Conservation (phyloP, 768 basidiomycete species). For the Suillus luteus region DNA sequence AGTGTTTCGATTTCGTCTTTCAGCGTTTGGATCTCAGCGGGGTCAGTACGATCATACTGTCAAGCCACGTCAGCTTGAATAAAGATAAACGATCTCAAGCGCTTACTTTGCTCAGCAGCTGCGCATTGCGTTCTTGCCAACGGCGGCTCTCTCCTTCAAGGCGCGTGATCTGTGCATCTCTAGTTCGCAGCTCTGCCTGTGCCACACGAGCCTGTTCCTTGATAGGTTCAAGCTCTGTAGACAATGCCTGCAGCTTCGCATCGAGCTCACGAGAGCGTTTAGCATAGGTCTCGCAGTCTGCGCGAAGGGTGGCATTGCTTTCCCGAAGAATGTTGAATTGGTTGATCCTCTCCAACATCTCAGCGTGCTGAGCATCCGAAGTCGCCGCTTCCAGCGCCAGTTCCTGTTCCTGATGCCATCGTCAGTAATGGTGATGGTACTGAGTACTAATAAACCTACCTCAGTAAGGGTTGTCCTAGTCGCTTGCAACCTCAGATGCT, state of each 20-base stretch:
- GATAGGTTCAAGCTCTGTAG: slow-evolving; percentile 69
- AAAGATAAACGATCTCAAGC: neutral
- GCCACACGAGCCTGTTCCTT: slow-evolving; percentile 68
- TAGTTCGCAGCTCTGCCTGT: slow-evolving; percentile 75
- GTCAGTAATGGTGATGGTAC: slow-evolving; percentile 1
- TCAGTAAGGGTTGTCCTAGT: slow-evolving; percentile 69
- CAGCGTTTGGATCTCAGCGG: slow-evolving; percentile 77
- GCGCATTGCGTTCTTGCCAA: slow-evolving; percentile 85
- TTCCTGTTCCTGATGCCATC: slow-evolving; percentile 67
- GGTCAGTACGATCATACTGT: slow-evolving; percentile 88
- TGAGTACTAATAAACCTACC: slow-evolving; percentile 38
- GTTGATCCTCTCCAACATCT: slow-evolving; percentile 84
- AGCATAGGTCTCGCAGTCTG: slow-evolving; percentile 70
- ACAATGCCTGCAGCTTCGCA: slow-evolving; percentile 55
- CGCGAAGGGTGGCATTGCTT: slow-evolving; percentile 83
- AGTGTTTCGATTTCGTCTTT: slow-evolving; percentile 69
- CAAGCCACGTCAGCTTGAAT: slow-evolving; percentile 8
- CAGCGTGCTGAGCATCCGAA: slow-evolving; percentile 78
- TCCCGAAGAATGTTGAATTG: slow-evolving; percentile 85
- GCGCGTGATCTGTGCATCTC: slow-evolving; percentile 63
- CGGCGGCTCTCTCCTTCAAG: slow-evolving; percentile 75
- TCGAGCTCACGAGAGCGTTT: slow-evolving; percentile 73
- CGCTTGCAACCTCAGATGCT: slow-evolving; percentile 73
- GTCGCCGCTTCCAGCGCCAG: slow-evolving; percentile 69
- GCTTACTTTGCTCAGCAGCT: slow-evolving; percentile 76